A percentile compares a stretch with the other conserved stretches of the same genome.
These are phyloP conservation scores for Actinomortierella wolfii DNA, from an alignment of 371 early-diverging fungal genomes.

Conservation along the genomic window DNA sequence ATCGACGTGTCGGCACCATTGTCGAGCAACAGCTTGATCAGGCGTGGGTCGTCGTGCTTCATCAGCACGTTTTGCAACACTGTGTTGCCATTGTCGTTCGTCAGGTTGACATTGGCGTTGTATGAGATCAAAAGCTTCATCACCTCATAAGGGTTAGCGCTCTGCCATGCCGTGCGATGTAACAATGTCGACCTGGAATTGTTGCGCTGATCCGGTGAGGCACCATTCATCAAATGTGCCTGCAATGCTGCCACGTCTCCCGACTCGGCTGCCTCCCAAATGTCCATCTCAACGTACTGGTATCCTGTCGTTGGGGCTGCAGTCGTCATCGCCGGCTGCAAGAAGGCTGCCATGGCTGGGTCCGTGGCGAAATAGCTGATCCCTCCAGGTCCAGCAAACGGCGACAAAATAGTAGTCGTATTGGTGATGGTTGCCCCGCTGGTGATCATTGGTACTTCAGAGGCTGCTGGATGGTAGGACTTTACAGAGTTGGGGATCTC, in stretches of 20 bases:
- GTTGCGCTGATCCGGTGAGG: slow-evolving; percentile 39
- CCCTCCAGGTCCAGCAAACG: background rate
- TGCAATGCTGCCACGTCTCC: slow-evolving; percentile 33
- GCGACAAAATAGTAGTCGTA: slow-evolving; percentile 7
- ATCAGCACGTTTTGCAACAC: slow-evolving; percentile 39
- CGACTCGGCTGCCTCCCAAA: slow-evolving; percentile 35
- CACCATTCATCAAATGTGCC: slow-evolving; percentile 28
- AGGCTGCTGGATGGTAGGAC: slow-evolving; percentile 20
- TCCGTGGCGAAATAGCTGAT: slow-evolving; percentile 4
- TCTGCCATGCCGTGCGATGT: slow-evolving; percentile 39
- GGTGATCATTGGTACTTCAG: slow-evolving; percentile 14
- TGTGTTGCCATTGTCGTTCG: slow-evolving; percentile 40
- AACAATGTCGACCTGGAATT: slow-evolving; percentile 30
- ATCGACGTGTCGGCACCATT: slow-evolving; percentile 42
- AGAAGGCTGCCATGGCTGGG: slow-evolving; percentile 6
- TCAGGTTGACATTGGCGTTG: slow-evolving; percentile 35
- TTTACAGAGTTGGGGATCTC: slow-evolving; percentile 37
- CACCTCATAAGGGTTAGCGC: slow-evolving; percentile 24
- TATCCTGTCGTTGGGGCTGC: slow-evolving; percentile 9
- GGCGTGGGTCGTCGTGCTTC: slow-evolving; percentile 32
- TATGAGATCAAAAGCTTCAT: slow-evolving; percentile 35
- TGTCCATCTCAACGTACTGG: slow-evolving; percentile 18
- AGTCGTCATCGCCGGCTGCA: slow-evolving; percentile 4
- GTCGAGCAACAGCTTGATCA: slow-evolving; percentile 33
- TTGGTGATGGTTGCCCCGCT: slow-evolving; percentile 7